Evolutionary conservation across 83 land plant species (phyloP), one percentile per base, ranked within the genome.

Genomic region (Thuja plicata): DNA sequence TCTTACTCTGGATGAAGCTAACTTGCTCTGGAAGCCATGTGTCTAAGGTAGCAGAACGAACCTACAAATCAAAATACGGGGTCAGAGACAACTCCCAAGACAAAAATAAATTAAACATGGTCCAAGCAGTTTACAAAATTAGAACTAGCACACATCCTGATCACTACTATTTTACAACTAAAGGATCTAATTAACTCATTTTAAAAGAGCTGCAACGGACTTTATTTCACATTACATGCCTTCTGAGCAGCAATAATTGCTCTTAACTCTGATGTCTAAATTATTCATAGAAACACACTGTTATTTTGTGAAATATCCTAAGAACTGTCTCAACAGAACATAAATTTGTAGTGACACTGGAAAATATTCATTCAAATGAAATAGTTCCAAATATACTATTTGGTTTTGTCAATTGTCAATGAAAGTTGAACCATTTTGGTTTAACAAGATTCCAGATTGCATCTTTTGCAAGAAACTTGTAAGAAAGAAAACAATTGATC

Each of bases 1-100:
- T 89, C 89, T 86, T 91, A 97, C 99, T 90, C 87, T 95, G 94
- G 89, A 96, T 96, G 86, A 96, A 96, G 54, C 94, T 91, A 89
- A 97, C 96, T 93, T 96, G 98, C 88, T 97, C 99, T 46, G 98
- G 97, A 86, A 97, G 99, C 99, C 99, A 97, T 92, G 99, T 97
- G 89, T 97, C 99, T 38, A 97, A 85, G 8, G 97, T 97, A 24
- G 94, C 96, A 87, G 98, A 97, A 37, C 98, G 95, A 70, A 97
- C 99, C 99, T 96, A 92, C 79, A 70, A 37, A 30, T 40, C 88
- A 9, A 46, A 27, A 27, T 41, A 43, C 34, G 27, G 30, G 32
- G 9, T 48, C 86, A 48, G 48, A 43, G 54, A 30, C 52, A 43
- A 10, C 0, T n/a, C 10, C 30, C 32, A 43, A 41, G 17, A 84